phyloP scores from a whole-genome alignment of 805 yeast species.

The Metschnikowia drakensbergensis region DNA sequence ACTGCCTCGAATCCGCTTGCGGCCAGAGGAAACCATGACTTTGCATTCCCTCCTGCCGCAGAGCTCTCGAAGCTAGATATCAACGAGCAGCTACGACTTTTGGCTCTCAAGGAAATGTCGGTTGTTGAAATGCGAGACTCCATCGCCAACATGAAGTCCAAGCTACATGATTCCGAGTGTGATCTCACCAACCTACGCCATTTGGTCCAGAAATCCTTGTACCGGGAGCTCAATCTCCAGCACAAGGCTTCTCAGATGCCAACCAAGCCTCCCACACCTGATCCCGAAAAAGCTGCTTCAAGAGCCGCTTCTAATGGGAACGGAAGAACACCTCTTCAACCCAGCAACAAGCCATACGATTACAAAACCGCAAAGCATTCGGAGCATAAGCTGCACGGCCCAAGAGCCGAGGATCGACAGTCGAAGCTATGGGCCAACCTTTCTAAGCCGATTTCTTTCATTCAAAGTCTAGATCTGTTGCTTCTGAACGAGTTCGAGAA shows the following conservation, averaged over 20 bases:
- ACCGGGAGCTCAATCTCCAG: conserved; percentile 33
- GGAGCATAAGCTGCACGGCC: background rate
- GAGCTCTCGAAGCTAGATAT: conserved; percentile 30
- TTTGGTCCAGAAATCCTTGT: conserved; percentile 44
- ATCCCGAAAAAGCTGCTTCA: background rate
- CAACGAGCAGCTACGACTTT: conserved; percentile 51
- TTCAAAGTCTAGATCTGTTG: conserved; percentile 66
- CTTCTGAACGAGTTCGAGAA: conserved; percentile 60
- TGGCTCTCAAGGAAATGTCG: conserved; percentile 68
- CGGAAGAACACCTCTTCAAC: background rate
- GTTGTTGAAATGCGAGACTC: conserved; percentile 60
- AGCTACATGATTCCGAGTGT: conserved; percentile 39
- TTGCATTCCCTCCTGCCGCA: conserved; percentile 31
- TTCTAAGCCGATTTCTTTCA: conserved; percentile 54
- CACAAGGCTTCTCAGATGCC: background rate
- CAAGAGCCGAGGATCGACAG: conserved; percentile 3
- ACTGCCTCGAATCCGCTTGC: background rate
- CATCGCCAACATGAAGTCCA: conserved; percentile 40
- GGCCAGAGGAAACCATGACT: conserved; percentile 14
- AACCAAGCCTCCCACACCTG: background rate
- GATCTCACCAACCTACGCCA: conserved; percentile 51
- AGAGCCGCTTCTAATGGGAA: background rate
- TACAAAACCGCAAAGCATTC: background rate
- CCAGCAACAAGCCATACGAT: background rate
- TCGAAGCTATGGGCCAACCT: conserved; percentile 23